These are phyloP conservation scores for Albophoma yamanashiensis DNA, from an alignment of 2,329 filamentous ascomycete species.

Conservation along the genomic window DNA sequence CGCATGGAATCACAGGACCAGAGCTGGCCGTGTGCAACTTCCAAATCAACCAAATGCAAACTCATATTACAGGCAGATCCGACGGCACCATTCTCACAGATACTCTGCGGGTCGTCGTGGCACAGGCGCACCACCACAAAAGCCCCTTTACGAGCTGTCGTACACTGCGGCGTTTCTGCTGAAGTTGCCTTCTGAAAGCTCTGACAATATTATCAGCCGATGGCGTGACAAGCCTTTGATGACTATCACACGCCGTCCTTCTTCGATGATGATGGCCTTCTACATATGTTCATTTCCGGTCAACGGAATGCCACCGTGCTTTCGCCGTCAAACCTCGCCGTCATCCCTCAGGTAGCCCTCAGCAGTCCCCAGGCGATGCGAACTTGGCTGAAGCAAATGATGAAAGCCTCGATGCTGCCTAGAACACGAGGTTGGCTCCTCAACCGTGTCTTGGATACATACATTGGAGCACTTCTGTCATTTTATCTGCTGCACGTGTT, in stretches of 20 bases:
- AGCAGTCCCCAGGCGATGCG: not conserved
- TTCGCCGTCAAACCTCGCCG: not conserved
- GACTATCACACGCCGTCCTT: not conserved
- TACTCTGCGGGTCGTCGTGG: not conserved
- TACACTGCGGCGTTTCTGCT: not conserved
- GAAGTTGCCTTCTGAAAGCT: not conserved
- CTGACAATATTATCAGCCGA: not conserved
- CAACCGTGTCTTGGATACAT: not conserved
- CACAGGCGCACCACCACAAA: not conserved
- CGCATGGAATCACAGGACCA: not conserved
- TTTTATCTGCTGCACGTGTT: not conserved
- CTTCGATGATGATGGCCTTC: not conserved
- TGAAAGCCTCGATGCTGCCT: not conserved
- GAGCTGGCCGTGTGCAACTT: not conserved
- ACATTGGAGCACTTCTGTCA: not conserved
- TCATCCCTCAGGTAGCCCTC: not conserved
- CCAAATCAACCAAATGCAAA: not conserved
- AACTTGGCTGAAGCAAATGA: not conserved
- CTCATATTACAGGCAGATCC: not conserved
- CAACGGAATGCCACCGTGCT: slow-evolving; percentile 1
- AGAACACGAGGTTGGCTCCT: not conserved
- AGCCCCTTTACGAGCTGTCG: not conserved
- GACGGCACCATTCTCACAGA: not conserved
- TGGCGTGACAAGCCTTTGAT: not conserved
- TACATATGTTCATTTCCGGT: not conserved